A percentile compares a stretch with the other conserved stretches of the same genome.
Conservation (phyloP, 1,284 basidiomycete species). For the Fistulina hepatica region DNA sequence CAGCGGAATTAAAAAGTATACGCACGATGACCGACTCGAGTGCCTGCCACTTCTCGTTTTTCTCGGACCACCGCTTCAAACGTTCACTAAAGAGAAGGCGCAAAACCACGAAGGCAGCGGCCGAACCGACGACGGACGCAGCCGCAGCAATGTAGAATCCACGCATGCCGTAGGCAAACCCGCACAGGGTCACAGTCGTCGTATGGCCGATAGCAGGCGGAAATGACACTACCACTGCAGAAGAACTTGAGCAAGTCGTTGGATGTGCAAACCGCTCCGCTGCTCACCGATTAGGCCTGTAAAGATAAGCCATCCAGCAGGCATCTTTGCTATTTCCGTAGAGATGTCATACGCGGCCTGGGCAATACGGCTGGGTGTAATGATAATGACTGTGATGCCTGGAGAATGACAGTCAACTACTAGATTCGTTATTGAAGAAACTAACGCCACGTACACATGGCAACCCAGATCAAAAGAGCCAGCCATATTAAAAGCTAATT, state of each 20-base stretch:
- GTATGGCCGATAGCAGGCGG: slow-evolving; percentile 75
- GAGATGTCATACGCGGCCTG: slow-evolving; percentile 64
- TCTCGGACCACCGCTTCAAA: slow-evolving; percentile 45
- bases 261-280: slow-evolving; percentile 5
- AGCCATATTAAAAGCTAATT: slow-evolving; percentile 28
- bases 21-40: slow-evolving; percentile 64
- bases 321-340: slow-evolving; percentile 46
- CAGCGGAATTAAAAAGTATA: slow-evolving; percentile 10
- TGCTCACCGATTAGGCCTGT: slow-evolving; percentile 39
- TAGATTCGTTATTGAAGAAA: slow-evolving; percentile 17
- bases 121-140: slow-evolving; percentile 57
- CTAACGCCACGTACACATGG: slow-evolving; percentile 21
- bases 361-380: slow-evolving; percentile 54
- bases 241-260: slow-evolving; percentile 10
- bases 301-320: slow-evolving; percentile 54
- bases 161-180: slow-evolving; percentile 73
- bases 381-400: slow-evolving; percentile 36
- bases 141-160: slow-evolving; percentile 57
- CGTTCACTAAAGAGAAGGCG: slow-evolving; percentile 47
- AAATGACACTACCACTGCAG: slow-evolving; percentile 53
- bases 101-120: slow-evolving; percentile 50
- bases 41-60: slow-evolving; percentile 67
- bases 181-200: slow-evolving; percentile 53
- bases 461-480: slow-evolving; percentile 34
- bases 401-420: slow-evolving; percentile 14